Evolutionary conservation across 495 filamentous ascomycete genomes (phyloP).

Genomic region (Aspergillus incahuasiensis): DNA sequence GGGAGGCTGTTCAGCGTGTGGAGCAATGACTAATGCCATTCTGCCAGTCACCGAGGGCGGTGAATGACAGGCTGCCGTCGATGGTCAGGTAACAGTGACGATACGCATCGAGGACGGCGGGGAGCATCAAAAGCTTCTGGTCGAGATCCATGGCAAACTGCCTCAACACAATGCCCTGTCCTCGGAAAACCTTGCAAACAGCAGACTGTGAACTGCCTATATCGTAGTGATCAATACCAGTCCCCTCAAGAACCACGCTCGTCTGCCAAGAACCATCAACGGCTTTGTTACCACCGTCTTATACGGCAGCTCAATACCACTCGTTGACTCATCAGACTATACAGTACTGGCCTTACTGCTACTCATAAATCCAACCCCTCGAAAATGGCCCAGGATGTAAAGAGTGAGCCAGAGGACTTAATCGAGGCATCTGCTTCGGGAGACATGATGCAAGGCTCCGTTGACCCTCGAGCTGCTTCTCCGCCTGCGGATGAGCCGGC

Average conservation of each 20-base stretch:
- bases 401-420: conserved; percentile 2
- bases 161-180: not conserved
- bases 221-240: not conserved
- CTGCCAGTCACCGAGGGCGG: conserved; percentile 6
- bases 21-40: conserved; percentile 11
- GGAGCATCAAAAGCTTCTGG: not conserved
- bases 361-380: not conserved
- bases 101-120: conserved; percentile 1
- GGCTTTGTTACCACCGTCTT: not conserved
- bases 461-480: not conserved
- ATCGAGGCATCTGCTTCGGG: not conserved
- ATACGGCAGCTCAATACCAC: not conserved
- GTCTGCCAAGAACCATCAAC: not conserved
- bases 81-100: conserved; percentile 1
- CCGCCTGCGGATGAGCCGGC: not conserved
- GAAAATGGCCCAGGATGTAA: conserved; percentile 5
- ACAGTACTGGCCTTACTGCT: not conserved
- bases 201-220: not conserved
- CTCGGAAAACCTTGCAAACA: not conserved
- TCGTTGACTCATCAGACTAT: not conserved
- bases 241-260: not conserved
- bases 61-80: conserved; percentile 3
- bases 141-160: not conserved
- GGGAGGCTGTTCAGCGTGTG: conserved; percentile 12
- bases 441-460: not conserved